Evolutionary conservation across 805 yeast species (phyloP).

Genomic region (Yamadazyma philogaea): DNA sequence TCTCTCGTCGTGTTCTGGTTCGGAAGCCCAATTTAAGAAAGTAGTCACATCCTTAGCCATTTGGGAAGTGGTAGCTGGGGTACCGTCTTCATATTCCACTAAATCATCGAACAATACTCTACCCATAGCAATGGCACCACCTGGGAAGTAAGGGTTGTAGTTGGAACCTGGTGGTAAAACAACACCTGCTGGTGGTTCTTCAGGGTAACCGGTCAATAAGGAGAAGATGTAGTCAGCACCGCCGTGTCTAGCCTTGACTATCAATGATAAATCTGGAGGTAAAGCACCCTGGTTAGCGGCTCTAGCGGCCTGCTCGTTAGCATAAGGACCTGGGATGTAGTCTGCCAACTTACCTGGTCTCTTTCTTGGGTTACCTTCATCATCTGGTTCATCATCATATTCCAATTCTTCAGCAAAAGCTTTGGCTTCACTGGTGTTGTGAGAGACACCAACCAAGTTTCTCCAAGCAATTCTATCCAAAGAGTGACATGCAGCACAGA

Average conservation of each 20-base stretch:
- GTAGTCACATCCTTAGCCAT: slow-evolving; percentile 98
- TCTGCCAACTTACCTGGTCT: slow-evolving; percentile 98
- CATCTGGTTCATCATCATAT: slow-evolving; percentile 95
- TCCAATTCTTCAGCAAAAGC: slow-evolving; percentile 94
- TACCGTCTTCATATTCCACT: slow-evolving; percentile 98
- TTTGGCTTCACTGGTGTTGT: slow-evolving; percentile 84
- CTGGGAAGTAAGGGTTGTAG: slow-evolving; percentile 99
- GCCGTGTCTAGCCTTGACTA: slow-evolving; percentile 99
- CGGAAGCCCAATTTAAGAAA: slow-evolving; percentile 97
- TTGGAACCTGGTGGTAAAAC: slow-evolving; percentile 88
- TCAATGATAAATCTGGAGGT: slow-evolving; percentile 96
- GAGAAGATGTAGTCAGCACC: slow-evolving; percentile 94
- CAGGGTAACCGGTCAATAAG: slow-evolving; percentile 97
- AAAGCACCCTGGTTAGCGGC: slow-evolving; percentile 99
- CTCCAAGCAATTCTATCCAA: slow-evolving; percentile 98
- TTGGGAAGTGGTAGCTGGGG: slow-evolving; percentile 97
- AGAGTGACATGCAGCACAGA: slow-evolving; percentile 98
- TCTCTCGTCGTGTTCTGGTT: slow-evolving; percentile 98
- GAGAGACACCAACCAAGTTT: slow-evolving; percentile 94
- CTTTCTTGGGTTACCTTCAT: slow-evolving; percentile 95
- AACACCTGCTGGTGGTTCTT: slow-evolving; percentile 98
- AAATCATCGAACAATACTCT: slow-evolving; percentile 96
- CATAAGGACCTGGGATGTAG: slow-evolving; percentile 90
- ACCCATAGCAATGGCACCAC: slow-evolving; percentile 99
- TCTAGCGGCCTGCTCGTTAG: slow-evolving; percentile 98